Evolutionary conservation across 2,329 filamentous ascomycete species (phyloP), one percentile per base, ranked within the genome.

Genomic region (Aspergillus melleus): DNA sequence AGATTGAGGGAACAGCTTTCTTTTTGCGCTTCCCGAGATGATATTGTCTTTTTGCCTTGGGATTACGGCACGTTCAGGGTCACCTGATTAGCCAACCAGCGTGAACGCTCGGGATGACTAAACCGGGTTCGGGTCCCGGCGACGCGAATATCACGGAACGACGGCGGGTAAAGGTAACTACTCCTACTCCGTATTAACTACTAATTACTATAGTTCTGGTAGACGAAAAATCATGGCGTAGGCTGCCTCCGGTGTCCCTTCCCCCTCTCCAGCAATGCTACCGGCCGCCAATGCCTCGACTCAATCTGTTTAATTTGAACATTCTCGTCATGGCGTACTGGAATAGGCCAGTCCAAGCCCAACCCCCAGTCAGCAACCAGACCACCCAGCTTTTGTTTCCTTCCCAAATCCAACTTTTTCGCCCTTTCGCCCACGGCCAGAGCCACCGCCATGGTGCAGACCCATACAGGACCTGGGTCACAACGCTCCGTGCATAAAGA

Each of bases 401-500:
- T 59, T 84, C 83, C 77, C 76, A 79, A 55, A 79, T 75, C 70
- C 74, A 78, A 30, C 59, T 71, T 64, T 74, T 74, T 26, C 67
- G 70, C n/a, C 72, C 73, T 44, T 66, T 66, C 14, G 71, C 68
- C 74, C 75, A 77, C 0, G 76, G 76, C 83, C 83, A 86, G 14
- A 85, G 66, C 79, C 80, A 81, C 50, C 79, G 72, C 68, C 77
- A 78, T n/a, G 75, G 75, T 4, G 74, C 74, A 47, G 77, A 73
- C 42, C 75, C 80, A 69, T 70, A 75, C 52, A 86, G 67, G 11
- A 87, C 76, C 66, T 85, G 79, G 9, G 71, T 71, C 5, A 86
- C 85, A 3, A 87, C 85, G 42, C 78, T 80, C 56, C 74, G 73
- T 16, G 85, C 85, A 71, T 87, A 88, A 24, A 72, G 72, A 49